Evolutionary conservation across 2,329 filamentous ascomycete species (phyloP).

Genomic region (Remersonia thermophila): DNA sequence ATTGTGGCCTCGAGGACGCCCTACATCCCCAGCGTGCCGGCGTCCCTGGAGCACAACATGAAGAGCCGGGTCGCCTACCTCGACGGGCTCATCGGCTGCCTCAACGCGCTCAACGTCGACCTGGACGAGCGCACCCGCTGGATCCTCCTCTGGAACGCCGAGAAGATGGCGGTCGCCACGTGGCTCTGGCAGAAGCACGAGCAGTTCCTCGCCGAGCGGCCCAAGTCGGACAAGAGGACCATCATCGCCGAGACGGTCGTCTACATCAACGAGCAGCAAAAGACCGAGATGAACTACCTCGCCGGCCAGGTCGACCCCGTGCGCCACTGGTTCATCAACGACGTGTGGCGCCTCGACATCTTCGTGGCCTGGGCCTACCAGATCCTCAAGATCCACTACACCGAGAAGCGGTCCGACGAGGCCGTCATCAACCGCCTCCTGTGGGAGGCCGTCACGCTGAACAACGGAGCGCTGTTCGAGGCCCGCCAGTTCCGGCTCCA

Average conservation of each 20-base stretch:
- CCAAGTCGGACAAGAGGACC: conserved; percentile 51
- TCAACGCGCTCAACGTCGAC: conserved; percentile 52
- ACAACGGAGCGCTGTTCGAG: conserved; percentile 57
- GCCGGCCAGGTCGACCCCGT: conserved; percentile 65
- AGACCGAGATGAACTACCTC: conserved; percentile 51
- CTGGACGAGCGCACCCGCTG: conserved; percentile 61
- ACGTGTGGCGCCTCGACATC: conserved; percentile 58
- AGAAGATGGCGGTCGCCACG: conserved; percentile 73
- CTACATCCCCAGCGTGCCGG: conserved; percentile 59
- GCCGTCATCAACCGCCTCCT: conserved; percentile 41
- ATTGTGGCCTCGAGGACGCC: conserved; percentile 67
- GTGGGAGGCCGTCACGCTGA: conserved; percentile 54
- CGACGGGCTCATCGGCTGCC: conserved; percentile 58
- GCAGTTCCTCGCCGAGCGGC: conserved; percentile 46
- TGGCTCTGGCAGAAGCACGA: conserved; percentile 76
- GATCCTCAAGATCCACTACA: conserved; percentile 60
- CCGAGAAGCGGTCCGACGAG: conserved; percentile 45
- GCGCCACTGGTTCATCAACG: conserved; percentile 76
- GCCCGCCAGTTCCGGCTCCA: conserved; percentile 59
- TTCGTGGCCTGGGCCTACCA: conserved; percentile 71
- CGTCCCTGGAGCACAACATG: conserved; percentile 73
- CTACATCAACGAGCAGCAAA: conserved; percentile 64
- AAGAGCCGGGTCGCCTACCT: conserved; percentile 60
- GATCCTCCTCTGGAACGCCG: conserved; percentile 76
- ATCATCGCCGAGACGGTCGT: conserved; percentile 64